Evolutionary conservation across 1,139 yeast genomes (phyloP).

Genomic region (Candida freyschussii): DNA sequence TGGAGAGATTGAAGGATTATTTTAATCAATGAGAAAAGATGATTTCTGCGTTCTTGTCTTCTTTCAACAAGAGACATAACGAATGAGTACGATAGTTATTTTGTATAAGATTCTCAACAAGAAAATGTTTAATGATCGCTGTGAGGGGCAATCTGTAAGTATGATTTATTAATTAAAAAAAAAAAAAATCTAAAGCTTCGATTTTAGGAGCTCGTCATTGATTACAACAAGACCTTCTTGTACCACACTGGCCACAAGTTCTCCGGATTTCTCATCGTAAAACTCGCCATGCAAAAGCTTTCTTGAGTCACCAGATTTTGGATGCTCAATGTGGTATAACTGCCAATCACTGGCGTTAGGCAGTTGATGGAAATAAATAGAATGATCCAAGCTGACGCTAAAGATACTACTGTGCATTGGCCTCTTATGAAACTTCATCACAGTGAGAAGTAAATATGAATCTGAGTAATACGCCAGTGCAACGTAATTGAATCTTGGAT

Average conservation of each 20-base stretch:
- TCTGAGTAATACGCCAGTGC: constrained; percentile 65
- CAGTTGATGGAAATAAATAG: constrained; percentile 56
- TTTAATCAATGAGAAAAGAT: constrained; percentile 37
- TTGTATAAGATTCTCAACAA: neutral
- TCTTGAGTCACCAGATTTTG: constrained; percentile 51
- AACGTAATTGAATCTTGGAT: constrained; percentile 42
- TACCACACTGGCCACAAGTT: constrained; percentile 55
- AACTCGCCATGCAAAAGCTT: constrained; percentile 58
- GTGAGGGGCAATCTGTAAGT: constrained; percentile 3
- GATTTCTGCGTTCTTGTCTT: neutral
- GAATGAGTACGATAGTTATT: neutral
- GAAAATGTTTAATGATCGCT: constrained; percentile 6
- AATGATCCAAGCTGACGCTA: constrained; percentile 64
- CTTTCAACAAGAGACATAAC: neutral
- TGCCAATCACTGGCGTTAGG: constrained; percentile 48
- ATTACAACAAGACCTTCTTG: constrained; percentile 57
- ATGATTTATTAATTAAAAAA: neutral
- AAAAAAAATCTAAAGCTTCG: constrained; percentile 4
- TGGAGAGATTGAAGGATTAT: constrained; percentile 84
- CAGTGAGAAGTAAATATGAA: constrained; percentile 48
- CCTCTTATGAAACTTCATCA: constrained; percentile 39
- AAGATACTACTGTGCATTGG: constrained; percentile 38
- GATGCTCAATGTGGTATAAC: constrained; percentile 43
- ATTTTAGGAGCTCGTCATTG: constrained; percentile 14
- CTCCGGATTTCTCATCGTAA: constrained; percentile 42